These are phyloP conservation scores for Mortierella sp. DNA, from an alignment of 371 early-diverging fungal species.

Conservation along the genomic window DNA sequence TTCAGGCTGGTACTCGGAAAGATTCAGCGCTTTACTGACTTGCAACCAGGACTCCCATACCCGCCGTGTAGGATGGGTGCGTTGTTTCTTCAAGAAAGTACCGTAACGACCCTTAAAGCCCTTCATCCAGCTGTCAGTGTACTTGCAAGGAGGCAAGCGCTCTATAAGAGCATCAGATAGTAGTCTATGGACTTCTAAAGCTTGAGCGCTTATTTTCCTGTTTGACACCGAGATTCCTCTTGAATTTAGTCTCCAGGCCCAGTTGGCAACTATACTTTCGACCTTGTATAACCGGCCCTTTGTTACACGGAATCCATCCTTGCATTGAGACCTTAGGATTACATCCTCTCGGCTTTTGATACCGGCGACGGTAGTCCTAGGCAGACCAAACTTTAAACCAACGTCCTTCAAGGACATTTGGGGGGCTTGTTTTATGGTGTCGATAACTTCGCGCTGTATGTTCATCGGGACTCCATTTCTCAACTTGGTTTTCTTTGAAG, in stretches of 20 bases:
- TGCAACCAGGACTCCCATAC: not conserved
- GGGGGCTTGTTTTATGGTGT: not conserved
- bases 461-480: too few relatives aligned
- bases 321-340: not conserved
- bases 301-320: not conserved
- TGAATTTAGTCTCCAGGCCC: not conserved
- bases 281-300: not conserved
- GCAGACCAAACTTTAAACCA: not conserved
- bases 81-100: too few relatives aligned
- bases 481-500: too few relatives aligned
- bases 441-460: too few relatives aligned
- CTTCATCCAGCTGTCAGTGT: not conserved
- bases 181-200: not conserved
- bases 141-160: not conserved
- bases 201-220: not conserved
- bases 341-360: not conserved
- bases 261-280: not conserved
- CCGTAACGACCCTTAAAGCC: not conserved
- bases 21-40: not conserved
- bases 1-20: not conserved
- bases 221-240: not conserved
- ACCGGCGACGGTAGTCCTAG: not conserved
- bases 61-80: not conserved
- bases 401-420: not conserved
- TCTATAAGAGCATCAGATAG: not conserved